Base-by-base conservation (phyloP, 495 filamentous ascomycete species). In the Aspergillus conjunctus region DNA sequence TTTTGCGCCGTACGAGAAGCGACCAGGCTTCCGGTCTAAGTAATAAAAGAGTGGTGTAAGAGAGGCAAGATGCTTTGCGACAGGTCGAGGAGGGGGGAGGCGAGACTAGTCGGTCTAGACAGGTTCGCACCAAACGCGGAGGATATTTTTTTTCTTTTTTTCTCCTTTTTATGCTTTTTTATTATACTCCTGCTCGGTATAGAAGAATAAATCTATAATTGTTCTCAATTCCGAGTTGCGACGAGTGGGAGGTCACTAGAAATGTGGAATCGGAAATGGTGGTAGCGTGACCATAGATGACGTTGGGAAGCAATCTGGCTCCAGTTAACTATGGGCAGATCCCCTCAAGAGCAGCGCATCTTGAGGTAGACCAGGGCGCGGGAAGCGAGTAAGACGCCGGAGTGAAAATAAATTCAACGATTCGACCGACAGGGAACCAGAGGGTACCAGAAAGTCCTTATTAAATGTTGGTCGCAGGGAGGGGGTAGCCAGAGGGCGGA, bases 201-300 rank as follows among this genome's bases (percentile, higher is more conserved):
- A 58, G 63, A 44, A 59, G 58, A 64, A 56, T 39, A 53, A 30
- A 49, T 66, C 60, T 66, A 64, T 51, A 32, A 55, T 37, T 41
- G 45, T 26, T 50, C 21, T 61, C 30, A 61, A 56, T 56, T 48
- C 58, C 45, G 55, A 60, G n/a, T 65, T 43, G 63, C 66, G 61
- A 62, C 44, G 54, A 49, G 61, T 17, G 50, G 45, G 53, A 48
- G 44, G 52, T 60, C 56, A 58, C 33, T 58, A 39, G 60, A 67
- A 66, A 68, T 63, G 71, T 61, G 64, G 54, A 58, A 61, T 67
- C 53, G 63, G 51, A 65, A 39, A 67, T 54, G 51, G 39, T 69
- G 66, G 69, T 76, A 73, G 72, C 70, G 71, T 76, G 74, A 77
- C 61, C 68, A 63, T 68, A 61, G 53, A 72, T 74, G 70, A 78